Conservation (phyloP, 345 rosid species). For the Eucalyptus camaldulensis region DNA sequence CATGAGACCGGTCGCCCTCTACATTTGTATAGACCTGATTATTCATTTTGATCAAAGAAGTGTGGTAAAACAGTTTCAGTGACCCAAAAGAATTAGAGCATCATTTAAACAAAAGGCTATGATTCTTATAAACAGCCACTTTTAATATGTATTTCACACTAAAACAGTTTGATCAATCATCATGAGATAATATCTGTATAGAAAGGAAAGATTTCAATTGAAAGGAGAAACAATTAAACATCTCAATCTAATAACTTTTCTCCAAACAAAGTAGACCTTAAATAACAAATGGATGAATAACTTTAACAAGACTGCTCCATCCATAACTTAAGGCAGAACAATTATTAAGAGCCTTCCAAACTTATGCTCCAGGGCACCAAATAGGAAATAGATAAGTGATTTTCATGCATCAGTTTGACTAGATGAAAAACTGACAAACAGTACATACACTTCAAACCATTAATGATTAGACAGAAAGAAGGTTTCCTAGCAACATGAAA, state of each 20-base stretch:
- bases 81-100: background rate
- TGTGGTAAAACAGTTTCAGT: background rate
- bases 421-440: background rate
- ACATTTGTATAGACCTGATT: conserved; percentile 27
- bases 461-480: background rate
- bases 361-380: background rate
- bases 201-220: background rate
- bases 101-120: background rate
- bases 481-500: background rate
- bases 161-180: background rate
- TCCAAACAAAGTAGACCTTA: background rate
- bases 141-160: background rate
- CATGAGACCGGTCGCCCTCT: conserved; percentile 14
- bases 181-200: background rate
- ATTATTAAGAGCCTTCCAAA: background rate
- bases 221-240: background rate
- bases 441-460: background rate
- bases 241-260: background rate
- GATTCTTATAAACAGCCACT: background rate
- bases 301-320: background rate
- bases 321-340: background rate
- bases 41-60: background rate
- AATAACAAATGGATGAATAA: background rate
- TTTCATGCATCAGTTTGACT: background rate
- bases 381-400: background rate